Evolutionary conservation across 495 filamentous ascomycete species (phyloP), one percentile per base, ranked within the genome.

Genomic region (Aspergillus asperescens): DNA sequence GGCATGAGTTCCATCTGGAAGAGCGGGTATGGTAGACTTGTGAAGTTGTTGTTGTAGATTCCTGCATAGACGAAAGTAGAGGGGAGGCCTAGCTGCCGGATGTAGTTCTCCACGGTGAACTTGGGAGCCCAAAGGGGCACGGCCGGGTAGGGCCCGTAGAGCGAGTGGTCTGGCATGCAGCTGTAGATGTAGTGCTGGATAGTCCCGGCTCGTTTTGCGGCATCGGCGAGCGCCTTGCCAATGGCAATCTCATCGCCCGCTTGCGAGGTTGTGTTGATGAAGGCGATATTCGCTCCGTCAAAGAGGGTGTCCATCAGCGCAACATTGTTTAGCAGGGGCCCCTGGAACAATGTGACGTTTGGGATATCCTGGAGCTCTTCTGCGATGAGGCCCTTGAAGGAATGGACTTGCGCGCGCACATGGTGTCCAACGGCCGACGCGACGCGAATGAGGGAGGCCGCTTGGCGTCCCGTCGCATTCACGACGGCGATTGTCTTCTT

Each of bases 41-140:
- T 96, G 72, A 98, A 98, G 67, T 98, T 98, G 69, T 98, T 97
- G 72, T 96, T 95, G 75, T 97, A 98, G 58, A 96, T 96, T 34
- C 93, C 93, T 24, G 90, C 87, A 65, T 96, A 97, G 55, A 96
- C 83, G 57, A 96, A 96, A 7, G 92, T 96, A 1, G 90, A 81
- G 0, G 90, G 88, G 7, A 96, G 72, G 2, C 82, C 87, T 39
- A 94, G 79, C 64, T 89, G 82, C 23, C 87, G 85, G 39, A 95
- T 78, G 64, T 96, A 96, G 48, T 90, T 85, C 72, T 96, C 93
- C 31, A 96, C 84, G 15, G 87, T 83, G 64, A 89, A 88, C 69
- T 98, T 98, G 52, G 85, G 81, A 4, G 87, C 83, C 93, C 93
- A 98, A 48, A 96, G 80, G 0, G 93, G 93, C 38, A 95, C 71